Evolutionary conservation across 1,284 basidiomycete genomes (phyloP), one percentile per base, ranked within the genome.

Genomic region (Hemileia vastatrix): DNA sequence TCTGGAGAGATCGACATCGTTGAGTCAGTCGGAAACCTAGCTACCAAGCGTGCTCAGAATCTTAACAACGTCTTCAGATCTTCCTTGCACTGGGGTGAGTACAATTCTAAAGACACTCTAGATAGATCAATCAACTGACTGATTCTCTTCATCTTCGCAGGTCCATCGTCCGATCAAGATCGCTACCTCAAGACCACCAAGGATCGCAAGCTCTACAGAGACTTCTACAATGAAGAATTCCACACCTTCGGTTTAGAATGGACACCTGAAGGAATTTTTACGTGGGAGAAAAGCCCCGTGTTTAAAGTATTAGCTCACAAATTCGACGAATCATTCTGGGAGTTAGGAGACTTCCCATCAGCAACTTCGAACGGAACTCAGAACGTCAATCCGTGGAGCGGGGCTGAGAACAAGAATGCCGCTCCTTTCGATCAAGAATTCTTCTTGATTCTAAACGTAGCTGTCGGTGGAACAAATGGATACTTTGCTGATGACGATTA

Each of bases 381-480:
- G n/a, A n/a, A n/a, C n/a, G n/a, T n/a, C n/a, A n/a, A n/a, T n/a
- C n/a, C 85, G 19, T 92, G 86, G 84, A 70, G 76, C 43, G 78
- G 80, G 57, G 80, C 81, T n/a, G n/a, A 50, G 79, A 73, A 73
- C 9, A 78, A 79, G 4, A 84, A 83, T 63, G 81, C 83, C 4
- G 86, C 89, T 6, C 89, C 89, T 4, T 92, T 91, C 72, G 89
- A 92, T 77, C 84, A 89, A 77, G 86, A 81, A 13, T 92, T 91
- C 78, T 90, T 88, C 77, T 78, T 92, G 44, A 84, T 89, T 67
- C 77, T 92, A 70, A 81, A 88, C 74, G 81, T 91, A 52, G 88
- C 85, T 5, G 86, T 84, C 19, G 90, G 90, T 3, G 86, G 87
- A 4, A 90, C 87, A 31, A 88, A 86, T 70, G 90, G 89, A 18